Evolutionary conservation across 305 asterid species (phyloP).

Genomic region (Solanum hybrid): DNA sequence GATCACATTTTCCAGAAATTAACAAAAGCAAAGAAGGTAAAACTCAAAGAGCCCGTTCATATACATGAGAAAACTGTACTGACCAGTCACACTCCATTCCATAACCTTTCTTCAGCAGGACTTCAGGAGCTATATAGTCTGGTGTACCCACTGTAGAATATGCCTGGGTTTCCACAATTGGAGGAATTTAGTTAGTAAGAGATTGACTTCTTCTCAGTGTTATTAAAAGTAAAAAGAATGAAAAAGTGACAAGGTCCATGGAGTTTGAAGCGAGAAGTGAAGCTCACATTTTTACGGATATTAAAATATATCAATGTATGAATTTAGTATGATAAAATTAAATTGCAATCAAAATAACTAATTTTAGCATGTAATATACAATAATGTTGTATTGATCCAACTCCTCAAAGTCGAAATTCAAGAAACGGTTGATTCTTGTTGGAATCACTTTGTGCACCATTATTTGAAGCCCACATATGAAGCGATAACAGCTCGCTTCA

Average conservation of each 20-base stretch:
- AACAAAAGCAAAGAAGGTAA: neutral
- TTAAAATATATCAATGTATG: neutral
- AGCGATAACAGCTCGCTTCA: neutral
- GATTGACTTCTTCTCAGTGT: neutral
- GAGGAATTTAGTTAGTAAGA: constrained; percentile 7
- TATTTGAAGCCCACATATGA: neutral
- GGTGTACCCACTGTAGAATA: constrained; percentile 97
- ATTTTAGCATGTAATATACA: neutral
- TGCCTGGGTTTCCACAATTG: constrained; percentile 52
- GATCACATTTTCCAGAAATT: constrained; percentile 1
- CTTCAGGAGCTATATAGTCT: constrained; percentile 96
- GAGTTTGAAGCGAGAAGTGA: neutral
- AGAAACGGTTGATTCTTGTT: neutral
- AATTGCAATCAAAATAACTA: neutral
- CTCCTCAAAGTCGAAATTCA: neutral
- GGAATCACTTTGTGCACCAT: neutral
- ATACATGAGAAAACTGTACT: constrained; percentile 23
- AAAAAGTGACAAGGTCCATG: neutral
- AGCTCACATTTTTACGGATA: neutral
- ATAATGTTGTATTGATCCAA: neutral
- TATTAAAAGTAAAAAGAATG: neutral
- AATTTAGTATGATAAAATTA: neutral
- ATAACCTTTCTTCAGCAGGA: constrained; percentile 90
- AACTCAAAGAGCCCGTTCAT: neutral
- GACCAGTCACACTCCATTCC: constrained; percentile 99